Conservation (phyloP, 805 yeast genomes). For the Torulaspora microellipsoides region DNA sequence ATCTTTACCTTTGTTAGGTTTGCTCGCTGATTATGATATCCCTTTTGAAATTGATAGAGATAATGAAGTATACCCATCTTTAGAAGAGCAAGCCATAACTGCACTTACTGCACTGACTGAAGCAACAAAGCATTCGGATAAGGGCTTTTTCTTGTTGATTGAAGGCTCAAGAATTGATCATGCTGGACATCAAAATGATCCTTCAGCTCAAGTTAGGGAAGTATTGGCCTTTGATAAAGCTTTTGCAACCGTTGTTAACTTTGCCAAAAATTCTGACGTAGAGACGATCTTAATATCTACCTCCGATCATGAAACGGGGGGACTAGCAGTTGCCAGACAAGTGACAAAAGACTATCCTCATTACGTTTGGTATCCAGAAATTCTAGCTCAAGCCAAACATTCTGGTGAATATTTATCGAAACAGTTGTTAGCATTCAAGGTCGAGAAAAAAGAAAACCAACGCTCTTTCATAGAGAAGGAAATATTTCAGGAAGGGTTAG, state of each 20-base stretch:
- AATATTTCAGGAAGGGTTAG: conserved; percentile 60
- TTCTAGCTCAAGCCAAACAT: conserved; percentile 60
- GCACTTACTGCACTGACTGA: conserved; percentile 65
- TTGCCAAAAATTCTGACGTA: conserved; percentile 59
- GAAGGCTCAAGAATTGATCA: conserved; percentile 95
- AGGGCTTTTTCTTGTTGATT: conserved; percentile 80
- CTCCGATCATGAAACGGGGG: conserved; percentile 96
- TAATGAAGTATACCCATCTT: conserved; percentile 57
- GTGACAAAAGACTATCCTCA: conserved; percentile 67
- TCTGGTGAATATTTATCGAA: conserved; percentile 67
- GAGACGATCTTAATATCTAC: conserved; percentile 80
- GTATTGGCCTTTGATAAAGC: conserved; percentile 84
- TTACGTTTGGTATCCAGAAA: conserved; percentile 83
- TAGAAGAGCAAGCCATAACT: conserved; percentile 70
- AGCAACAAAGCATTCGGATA: conserved; percentile 66
- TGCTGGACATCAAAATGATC: conserved; percentile 91
- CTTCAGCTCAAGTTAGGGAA: conserved; percentile 91
- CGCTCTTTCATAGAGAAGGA: conserved; percentile 46
- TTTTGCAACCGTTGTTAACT: conserved; percentile 66
- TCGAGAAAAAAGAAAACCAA: conserved; percentile 27
- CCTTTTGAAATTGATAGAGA: conserved; percentile 83
- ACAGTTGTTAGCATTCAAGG: conserved; percentile 40
- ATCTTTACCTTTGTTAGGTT: conserved; percentile 69
- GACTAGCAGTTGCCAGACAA: conserved; percentile 83
- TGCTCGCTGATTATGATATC: conserved; percentile 71